Conservation (phyloP, 2,329 filamentous ascomycete species). For the Colletotrichum sp. region DNA sequence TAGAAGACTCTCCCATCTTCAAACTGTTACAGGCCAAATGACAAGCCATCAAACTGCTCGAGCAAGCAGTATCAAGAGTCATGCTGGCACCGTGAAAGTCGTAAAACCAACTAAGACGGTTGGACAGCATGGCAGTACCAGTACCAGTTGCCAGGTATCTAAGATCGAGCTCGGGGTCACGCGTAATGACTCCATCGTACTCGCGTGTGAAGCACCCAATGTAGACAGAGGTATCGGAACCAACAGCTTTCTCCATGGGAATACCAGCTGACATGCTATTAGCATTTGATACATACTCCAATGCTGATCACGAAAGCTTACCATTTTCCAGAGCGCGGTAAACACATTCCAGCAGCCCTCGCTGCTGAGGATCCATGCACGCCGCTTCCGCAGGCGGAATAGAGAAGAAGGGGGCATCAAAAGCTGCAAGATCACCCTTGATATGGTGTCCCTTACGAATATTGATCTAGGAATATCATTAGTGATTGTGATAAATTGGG, state of each 20-base stretch:
- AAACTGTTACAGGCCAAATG: conserved; percentile 37
- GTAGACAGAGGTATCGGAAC: conserved; percentile 32
- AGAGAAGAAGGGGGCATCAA: conserved; percentile 26
- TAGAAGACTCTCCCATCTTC: conserved; percentile 30
- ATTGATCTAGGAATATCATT: not conserved
- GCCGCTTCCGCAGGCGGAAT: conserved; percentile 24
- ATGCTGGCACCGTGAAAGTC: conserved; percentile 40
- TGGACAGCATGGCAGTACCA: conserved; percentile 32
- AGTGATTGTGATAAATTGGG: not conserved
- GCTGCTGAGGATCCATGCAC: conserved; percentile 33
- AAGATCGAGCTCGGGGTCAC: conserved; percentile 28
- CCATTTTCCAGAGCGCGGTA: conserved; percentile 30
- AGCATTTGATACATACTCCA: not conserved
- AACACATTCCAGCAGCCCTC: conserved; percentile 33
- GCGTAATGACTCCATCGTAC: conserved; percentile 26
- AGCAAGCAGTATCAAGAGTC: conserved; percentile 45
- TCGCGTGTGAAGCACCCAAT: conserved; percentile 34
- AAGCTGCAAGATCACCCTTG: conserved; percentile 25
- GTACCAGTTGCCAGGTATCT: conserved; percentile 38
- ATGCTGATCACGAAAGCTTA: not conserved
- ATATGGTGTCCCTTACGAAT: conserved; percentile 26
- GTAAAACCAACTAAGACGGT: conserved; percentile 39
- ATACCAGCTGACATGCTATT: conserved; percentile 6
- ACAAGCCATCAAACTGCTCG: conserved; percentile 36
- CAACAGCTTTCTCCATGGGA: conserved; percentile 15